These are phyloP conservation scores for Astragalus glycyphyllos DNA, from an alignment of 306 rosid species.

Conservation along the genomic window DNA sequence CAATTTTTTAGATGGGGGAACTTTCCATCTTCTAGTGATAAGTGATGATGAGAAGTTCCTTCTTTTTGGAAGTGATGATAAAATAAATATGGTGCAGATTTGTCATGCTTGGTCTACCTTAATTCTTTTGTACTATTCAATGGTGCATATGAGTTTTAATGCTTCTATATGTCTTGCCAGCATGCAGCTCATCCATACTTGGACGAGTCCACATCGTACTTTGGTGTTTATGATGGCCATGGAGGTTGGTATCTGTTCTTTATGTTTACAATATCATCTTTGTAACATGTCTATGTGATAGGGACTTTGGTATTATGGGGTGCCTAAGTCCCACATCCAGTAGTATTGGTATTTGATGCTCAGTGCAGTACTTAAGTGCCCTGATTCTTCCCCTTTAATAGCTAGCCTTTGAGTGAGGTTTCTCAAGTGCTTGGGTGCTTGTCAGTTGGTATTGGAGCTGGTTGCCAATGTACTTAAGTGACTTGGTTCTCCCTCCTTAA, in stretches of 20 bases:
- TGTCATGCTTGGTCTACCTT: constrained; percentile 40
- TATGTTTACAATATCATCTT: constrained; percentile 4
- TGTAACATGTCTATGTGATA: not conserved
- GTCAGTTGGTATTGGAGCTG: not conserved
- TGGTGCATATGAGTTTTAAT: constrained; percentile 22
- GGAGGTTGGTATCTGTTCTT: constrained; percentile 67
- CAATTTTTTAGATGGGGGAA: not conserved
- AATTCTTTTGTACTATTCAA: constrained; percentile 26
- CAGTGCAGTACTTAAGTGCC: not conserved
- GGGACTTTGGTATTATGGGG: not conserved
- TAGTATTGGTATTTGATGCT: not conserved
- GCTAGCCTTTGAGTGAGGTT: not conserved
- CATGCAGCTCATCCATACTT: constrained; percentile 86
- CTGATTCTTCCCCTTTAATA: not conserved
- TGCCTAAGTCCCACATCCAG: not conserved
- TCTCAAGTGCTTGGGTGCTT: not conserved
- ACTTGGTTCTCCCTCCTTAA: not conserved
- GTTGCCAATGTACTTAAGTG: not conserved
- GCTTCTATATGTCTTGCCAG: constrained; percentile 56
- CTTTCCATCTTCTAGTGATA: constrained; percentile 6
- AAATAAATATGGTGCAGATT: constrained; percentile 11
- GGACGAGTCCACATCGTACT: constrained; percentile 86
- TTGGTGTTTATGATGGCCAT: constrained; percentile 98
- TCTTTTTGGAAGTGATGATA: constrained; percentile 36
- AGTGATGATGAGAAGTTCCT: constrained; percentile 20